Base-by-base conservation (phyloP, 768 basidiomycete genomes). In the Tricholoma saponaceum region DNA sequence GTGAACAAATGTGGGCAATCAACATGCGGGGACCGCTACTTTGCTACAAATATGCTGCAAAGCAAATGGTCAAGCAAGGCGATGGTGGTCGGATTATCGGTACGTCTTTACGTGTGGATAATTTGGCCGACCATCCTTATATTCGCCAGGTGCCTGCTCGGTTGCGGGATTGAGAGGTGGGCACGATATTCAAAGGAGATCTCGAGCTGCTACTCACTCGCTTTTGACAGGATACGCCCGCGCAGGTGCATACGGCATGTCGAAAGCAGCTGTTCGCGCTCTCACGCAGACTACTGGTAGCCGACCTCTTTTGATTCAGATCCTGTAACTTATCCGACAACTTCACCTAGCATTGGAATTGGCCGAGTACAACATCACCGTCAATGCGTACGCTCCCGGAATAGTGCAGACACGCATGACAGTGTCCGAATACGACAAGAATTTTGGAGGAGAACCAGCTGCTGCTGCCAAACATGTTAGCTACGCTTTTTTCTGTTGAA, bases 201-300 rank as follows among this genome's bases (percentile, higher is more conserved):
- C 32, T 8, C 14, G 22, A n/a, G 14, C 16, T 22, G 1, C 16
- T 28, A 4, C 22, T 47, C 3, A 32, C 10, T 33, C 8, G 13
- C 14, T 9, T 28, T 16, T 10, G 2, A n/a, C 9, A 58, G 57
- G 51, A 28, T 58, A 52, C n/a, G 20, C 51, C 2, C 12, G 18
- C 9, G 39, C 54, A 5, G 78, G 81, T 0, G 64, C 84, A 8
- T 78, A 78, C 60, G 69, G 70, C 51, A 66, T 73, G 9, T 71
- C 73, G 23, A 78, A 78, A 59, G 73, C 75, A 2, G 74, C 74
- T 1, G 63, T 72, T 8, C 59, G 35, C n/a, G 50, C 52, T 5
- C 26, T 58, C 14, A 58, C 57, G 18, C 52, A 58, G 25, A 39
- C 46, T 4, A 52, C 52, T 12, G 52, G 57, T 51, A 56, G 4